Conservation (phyloP, 257 asterid genomes). For the Coffea canephora region DNA sequence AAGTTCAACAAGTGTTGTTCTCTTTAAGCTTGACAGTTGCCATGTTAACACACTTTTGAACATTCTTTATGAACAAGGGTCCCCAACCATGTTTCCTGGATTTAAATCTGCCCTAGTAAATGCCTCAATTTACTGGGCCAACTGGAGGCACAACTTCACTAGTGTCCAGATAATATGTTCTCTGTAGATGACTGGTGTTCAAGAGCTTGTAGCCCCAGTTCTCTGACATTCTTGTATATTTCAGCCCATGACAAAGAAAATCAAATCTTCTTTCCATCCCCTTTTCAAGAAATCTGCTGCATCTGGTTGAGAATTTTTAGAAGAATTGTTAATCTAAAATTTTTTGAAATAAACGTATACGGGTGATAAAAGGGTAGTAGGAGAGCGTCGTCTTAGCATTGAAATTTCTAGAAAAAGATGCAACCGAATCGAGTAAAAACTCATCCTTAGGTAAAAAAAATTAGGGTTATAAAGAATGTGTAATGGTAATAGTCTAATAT, state of each 20-base stretch:
- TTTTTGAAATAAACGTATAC: too few relatives aligned
- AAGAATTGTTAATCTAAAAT: too few relatives aligned
- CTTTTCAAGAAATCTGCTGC: too few relatives aligned
- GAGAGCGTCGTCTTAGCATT: too few relatives aligned
- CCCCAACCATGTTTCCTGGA: neutral
- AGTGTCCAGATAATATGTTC: neutral
- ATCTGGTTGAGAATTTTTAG: too few relatives aligned
- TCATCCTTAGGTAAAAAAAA: too few relatives aligned
- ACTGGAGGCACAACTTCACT: neutral
- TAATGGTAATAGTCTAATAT: too few relatives aligned
- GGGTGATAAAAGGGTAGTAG: too few relatives aligned
- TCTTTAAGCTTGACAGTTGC: neutral
- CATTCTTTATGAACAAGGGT: constrained; percentile 2
- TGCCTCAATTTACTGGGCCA: neutral
- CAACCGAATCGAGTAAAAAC: too few relatives aligned
- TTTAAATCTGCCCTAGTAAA: neutral
- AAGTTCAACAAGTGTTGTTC: neutral
- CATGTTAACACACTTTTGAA: constrained; percentile 1
- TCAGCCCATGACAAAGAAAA: neutral
- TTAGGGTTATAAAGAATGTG: too few relatives aligned
- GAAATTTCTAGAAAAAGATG: too few relatives aligned
- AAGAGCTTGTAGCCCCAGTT: neutral
- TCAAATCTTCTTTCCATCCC: neutral
- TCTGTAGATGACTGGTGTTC: neutral
- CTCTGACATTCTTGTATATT: neutral